Evolutionary conservation across 257 asterid species (phyloP), one percentile per base, ranked within the genome.

Genomic region (Solanum lycopersicoides): DNA sequence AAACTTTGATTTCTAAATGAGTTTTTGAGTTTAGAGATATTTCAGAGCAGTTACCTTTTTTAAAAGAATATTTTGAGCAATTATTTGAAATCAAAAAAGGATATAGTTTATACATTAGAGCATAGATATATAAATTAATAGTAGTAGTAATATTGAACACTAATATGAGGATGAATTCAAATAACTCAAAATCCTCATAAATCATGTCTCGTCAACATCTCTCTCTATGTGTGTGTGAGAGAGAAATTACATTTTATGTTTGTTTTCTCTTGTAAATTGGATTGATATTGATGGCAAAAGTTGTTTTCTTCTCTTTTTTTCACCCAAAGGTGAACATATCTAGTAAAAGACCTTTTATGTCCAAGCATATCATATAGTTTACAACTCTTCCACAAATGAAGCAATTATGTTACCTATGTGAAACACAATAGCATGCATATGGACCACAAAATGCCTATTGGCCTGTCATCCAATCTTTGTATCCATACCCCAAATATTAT

Each of bases 311-410:
- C 45, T 30, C 30, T 34, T 53, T 80, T 71, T 74, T 34, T 86
- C 74, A 60, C 83, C 84, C 85, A 75, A 86, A 86, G 76, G 86
- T 86, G 75, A 86, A 86, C 65, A 86, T 86, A 86, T 53, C 88
- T 77, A 86, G 63, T 76, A 76, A 86, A 86, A 76, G 88, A 86
- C 68, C 85, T 85, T 82, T 82, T 50, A 82, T 82, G 69, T 82
- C 69, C 85, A 50, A 82, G 45, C 85, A 82, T 50, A 20, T 32
- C 16, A 68, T 85, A 34, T 85, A 41, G 87, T 15, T 68, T 68
- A 82, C 87, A 42, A 68, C 87, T 72, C 80, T 71, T 39, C 80
- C 41, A 37, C 87, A 41, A 84, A 63, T 84, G 59, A 84, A 84
- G 50, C 75, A 84, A 84, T 83, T 53, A 53, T 45, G 34, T 75